Conservation (phyloP, 345 rosid genomes). For the Orychophragmus violaceus region DNA sequence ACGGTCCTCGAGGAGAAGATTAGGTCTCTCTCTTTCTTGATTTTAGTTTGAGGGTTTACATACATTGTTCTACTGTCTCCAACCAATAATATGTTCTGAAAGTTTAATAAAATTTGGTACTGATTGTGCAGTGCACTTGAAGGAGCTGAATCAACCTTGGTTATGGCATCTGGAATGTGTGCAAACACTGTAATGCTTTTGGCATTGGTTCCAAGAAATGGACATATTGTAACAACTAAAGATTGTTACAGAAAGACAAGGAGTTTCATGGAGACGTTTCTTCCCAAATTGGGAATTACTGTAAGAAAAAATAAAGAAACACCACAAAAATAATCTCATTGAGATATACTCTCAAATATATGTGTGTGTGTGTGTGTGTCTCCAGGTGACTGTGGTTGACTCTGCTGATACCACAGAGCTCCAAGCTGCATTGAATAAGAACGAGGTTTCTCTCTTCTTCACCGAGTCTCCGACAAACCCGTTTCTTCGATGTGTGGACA, state of each 20-base stretch:
- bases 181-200: slow-evolving; percentile 65
- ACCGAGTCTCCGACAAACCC: slow-evolving; percentile 93
- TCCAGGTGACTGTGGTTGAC: slow-evolving; percentile 76
- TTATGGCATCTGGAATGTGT: slow-evolving; percentile 92
- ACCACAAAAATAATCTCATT: no score
- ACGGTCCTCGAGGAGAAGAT: slow-evolving; percentile 61
- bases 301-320: no score
- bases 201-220: slow-evolving; percentile 84
- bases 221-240: slow-evolving; percentile 76
- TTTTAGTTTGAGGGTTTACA: no score
- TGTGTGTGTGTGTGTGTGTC: no score
- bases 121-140: no score
- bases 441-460: slow-evolving; percentile 83
- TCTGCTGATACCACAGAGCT: slow-evolving; percentile 61
- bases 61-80: no score
- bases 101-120: no score
- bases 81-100: no score
- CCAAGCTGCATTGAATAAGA: slow-evolving; percentile 50
- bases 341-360: no score
- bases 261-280: slow-evolving; percentile 72
- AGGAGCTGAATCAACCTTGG: slow-evolving; percentile 84
- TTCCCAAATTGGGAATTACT: slow-evolving; percentile 80
- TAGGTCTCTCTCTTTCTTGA: background rate
- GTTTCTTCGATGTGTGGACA: slow-evolving; percentile 75
- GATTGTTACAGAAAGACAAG: slow-evolving; percentile 86